phyloP scores from a whole-genome alignment of 768 basidiomycete species.

The Mycena indigotica region DNA sequence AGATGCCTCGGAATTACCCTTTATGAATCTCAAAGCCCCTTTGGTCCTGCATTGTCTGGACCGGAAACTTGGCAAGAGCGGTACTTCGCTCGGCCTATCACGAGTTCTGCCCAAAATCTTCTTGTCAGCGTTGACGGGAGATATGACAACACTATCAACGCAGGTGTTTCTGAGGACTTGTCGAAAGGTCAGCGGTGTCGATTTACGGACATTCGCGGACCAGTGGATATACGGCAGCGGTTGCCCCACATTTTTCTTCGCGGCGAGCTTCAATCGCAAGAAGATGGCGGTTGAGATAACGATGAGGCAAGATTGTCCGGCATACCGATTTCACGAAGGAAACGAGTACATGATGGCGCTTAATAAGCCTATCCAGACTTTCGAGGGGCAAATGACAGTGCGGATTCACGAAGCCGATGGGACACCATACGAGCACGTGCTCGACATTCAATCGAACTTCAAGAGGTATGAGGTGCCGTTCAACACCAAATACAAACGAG shows the following conservation, averaged over 20 bases:
- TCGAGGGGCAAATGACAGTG: constrained; percentile 99
- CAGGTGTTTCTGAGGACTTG: constrained; percentile 89
- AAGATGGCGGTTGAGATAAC: constrained; percentile 98
- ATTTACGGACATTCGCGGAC: constrained; percentile 89
- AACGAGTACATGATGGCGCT: constrained; percentile 65
- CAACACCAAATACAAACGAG: constrained; percentile 97
- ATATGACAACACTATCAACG: constrained; percentile 87
- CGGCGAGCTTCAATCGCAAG: constrained; percentile 93
- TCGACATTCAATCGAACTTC: constrained; percentile 83
- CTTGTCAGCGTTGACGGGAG: constrained; percentile 89
- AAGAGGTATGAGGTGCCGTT: constrained; percentile 98
- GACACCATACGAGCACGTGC: constrained; percentile 96
- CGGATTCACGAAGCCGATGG: constrained; percentile 99
- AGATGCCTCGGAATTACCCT: constrained; percentile 74
- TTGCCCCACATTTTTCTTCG: constrained; percentile 88
- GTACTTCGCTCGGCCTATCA: constrained; percentile 90
- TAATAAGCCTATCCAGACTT: constrained; percentile 84
- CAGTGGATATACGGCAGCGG: constrained; percentile 99
- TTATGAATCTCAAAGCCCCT: constrained; percentile 93
- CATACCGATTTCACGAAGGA: constrained; percentile 68
- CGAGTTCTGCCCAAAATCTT: constrained; percentile 95
- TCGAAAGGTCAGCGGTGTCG: constrained; percentile 90
- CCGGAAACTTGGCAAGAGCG: constrained; percentile 89
- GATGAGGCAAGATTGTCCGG: constrained; percentile 87
- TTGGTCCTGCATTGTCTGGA: constrained; percentile 97